A percentile compares a stretch with the other conserved stretches of the same genome.
phyloP scores from a whole-genome alignment of 2,329 filamentous ascomycete genomes.

The Juglanconis juglandina region DNA sequence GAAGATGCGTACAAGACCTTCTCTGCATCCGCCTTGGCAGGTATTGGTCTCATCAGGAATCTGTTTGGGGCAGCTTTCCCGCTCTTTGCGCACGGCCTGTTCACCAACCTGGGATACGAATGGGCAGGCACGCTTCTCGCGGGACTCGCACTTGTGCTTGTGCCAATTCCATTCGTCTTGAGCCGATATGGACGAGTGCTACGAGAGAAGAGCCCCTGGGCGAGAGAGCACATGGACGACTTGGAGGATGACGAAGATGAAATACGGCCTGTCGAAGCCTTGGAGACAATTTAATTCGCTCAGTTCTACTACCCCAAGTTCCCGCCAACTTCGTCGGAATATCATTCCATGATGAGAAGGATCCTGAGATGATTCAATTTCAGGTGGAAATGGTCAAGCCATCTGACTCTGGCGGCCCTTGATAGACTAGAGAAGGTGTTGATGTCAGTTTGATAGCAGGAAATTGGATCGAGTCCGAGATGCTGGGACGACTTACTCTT shows the following conservation, averaged over 20 bases:
- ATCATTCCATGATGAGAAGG: no score
- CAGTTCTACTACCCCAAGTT: neutral
- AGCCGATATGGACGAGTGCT: conserved; percentile 23
- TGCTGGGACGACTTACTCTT: conserved; percentile 38
- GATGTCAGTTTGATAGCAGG: conserved; percentile 1
- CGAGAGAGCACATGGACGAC: conserved; percentile 24
- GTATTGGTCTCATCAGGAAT: conserved; percentile 36
- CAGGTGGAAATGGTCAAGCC: conserved; percentile 12
- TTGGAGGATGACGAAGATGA: conserved; percentile 15
- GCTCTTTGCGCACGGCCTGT: conserved; percentile 34
- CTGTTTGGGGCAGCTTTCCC: conserved; percentile 37
- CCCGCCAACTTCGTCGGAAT: no score
- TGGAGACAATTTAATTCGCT: neutral
- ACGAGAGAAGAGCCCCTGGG: conserved; percentile 26
- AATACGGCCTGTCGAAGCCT: neutral
- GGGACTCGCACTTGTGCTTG: conserved; percentile 31
- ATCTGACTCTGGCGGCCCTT: conserved; percentile 27
- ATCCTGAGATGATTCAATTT: neutral
- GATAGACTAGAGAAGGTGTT: conserved; percentile 19
- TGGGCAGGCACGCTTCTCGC: conserved; percentile 35
- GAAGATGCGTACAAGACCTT: conserved; percentile 45
- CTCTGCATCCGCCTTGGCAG: conserved; percentile 39
- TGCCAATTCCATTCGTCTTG: conserved; percentile 31
- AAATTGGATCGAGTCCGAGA: no score
- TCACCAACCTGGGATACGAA: conserved; percentile 31